A percentile compares a stretch with the other conserved stretches of the same genome.
Evolutionary conservation across 805 yeast species (phyloP).

Genomic region (Candida namnaoensis): DNA sequence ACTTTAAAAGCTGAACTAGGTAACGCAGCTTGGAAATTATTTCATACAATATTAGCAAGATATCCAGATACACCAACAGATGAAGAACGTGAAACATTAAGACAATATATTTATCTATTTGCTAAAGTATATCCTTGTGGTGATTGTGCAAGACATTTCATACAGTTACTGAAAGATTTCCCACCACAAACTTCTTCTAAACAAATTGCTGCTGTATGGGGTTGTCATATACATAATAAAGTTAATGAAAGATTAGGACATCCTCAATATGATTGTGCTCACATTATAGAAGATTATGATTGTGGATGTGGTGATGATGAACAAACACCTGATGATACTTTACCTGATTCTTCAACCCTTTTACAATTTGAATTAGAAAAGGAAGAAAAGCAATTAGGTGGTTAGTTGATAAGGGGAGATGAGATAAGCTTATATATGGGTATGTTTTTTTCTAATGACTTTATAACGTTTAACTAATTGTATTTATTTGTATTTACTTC

Average conservation of each 20-base stretch:
- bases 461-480: too few species aligned
- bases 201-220: constrained; percentile 88
- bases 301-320: constrained; percentile 93
- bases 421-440: neutral
- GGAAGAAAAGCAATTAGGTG: constrained; percentile 39
- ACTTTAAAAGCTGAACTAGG: constrained; percentile 80
- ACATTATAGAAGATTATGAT: constrained; percentile 82
- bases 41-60: constrained; percentile 88
- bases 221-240: constrained; percentile 84
- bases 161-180: constrained; percentile 49
- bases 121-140: constrained; percentile 96
- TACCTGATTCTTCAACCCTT: constrained; percentile 28
- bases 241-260: constrained; percentile 71
- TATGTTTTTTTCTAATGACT: neutral
- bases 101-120: constrained; percentile 59
- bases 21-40: constrained; percentile 80
- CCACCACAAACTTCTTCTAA: constrained; percentile 83
- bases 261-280: constrained; percentile 73
- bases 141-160: constrained; percentile 92
- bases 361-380: constrained; percentile 37
- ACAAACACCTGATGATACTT: constrained; percentile 26
- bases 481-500: too few species aligned
- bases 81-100: constrained; percentile 55
- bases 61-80: constrained; percentile 77
- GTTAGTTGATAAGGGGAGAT: constrained; percentile 6